phyloP scores from a whole-genome alignment of 1,139 yeast species.

The Barnettozyma hawaiiensis region DNA sequence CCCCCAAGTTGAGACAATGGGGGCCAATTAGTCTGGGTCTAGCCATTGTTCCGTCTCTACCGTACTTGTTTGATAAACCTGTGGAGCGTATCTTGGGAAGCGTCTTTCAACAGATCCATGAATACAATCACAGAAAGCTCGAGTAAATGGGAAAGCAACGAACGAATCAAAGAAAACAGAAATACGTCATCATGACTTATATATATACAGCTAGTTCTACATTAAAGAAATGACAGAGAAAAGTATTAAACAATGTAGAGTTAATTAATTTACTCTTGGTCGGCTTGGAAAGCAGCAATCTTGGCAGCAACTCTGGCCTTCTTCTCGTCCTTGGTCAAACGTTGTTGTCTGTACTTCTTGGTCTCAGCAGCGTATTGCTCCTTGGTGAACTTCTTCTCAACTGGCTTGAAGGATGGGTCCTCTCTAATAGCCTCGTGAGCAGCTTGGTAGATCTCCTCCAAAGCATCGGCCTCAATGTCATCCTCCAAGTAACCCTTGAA shows the following conservation, averaged over 20 bases:
- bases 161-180: neutral
- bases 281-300: conserved; percentile 66
- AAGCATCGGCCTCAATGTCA: conserved; percentile 93
- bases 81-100: conserved; percentile 66
- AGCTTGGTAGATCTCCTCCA: conserved; percentile 91
- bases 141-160: neutral
- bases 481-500: conserved; percentile 97
- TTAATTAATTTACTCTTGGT: conserved; percentile 19
- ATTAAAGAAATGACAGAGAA: neutral
- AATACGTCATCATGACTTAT: no score
- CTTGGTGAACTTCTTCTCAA: conserved; percentile 92
- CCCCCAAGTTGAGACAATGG: conserved; percentile 45
- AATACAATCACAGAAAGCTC: conserved; percentile 13
- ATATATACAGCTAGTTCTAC: neutral
- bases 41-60: conserved; percentile 72
- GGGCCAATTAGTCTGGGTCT: conserved; percentile 80
- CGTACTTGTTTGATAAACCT: conserved; percentile 78
- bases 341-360: conserved; percentile 83
- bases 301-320: conserved; percentile 82
- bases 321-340: conserved; percentile 91
- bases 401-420: conserved; percentile 88
- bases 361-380: conserved; percentile 97
- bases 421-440: conserved; percentile 97
- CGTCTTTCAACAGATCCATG: conserved; percentile 55
- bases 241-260: neutral